Evolutionary conservation across 1,284 basidiomycete genomes (phyloP), one percentile per base, ranked within the genome.

Genomic region (Paramarasmius palmivorus): DNA sequence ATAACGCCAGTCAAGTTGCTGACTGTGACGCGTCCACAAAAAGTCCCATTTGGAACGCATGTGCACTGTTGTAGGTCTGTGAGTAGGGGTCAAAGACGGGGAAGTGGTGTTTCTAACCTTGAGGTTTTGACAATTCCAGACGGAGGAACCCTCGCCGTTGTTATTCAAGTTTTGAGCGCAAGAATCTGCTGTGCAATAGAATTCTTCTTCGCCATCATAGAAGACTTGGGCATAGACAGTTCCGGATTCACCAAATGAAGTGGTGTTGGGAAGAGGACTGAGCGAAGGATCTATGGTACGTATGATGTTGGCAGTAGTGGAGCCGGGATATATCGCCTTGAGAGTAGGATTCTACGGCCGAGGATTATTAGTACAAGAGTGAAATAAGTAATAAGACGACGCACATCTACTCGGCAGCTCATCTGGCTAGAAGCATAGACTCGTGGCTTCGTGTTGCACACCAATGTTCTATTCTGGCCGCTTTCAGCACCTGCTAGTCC

Each of bases 131-230:
- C 93, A 96, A 10, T 71, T 72, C 86, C 86, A 95, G 41, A 76
- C 72, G 2, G 74, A 73, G 4, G 70, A 70, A 20, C 70, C 63
- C 23, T 65, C 67, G 22, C 64, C 62, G 23, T 63, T 61, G 32
- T 77, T 61, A 4, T 76, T 73, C 12, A 46, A 14, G 25, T 23
- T 17, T 68, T 94, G 92, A 0, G 68, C 72, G 69, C 94, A 96
- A 4, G 76, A 73, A 57, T 82, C 74, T 0, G 90, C 91, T 15
- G 72, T 59, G 65, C 93, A 96, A 66, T 81, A 90, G 71, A 95
- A 95, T 63, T 91, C 89, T 65, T 93, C 92, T 19, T 87, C 82
- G 4, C 89, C 89, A n/a, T 80, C 76, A 69, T 94, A 94, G 72
- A 91, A 88, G 1, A 95, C 72, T 63, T 94, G 90, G 0, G 89